Evolutionary conservation across 2,329 filamentous ascomycete species (phyloP), one percentile per base, ranked within the genome.

Genomic region (Zarea fungicola): DNA sequence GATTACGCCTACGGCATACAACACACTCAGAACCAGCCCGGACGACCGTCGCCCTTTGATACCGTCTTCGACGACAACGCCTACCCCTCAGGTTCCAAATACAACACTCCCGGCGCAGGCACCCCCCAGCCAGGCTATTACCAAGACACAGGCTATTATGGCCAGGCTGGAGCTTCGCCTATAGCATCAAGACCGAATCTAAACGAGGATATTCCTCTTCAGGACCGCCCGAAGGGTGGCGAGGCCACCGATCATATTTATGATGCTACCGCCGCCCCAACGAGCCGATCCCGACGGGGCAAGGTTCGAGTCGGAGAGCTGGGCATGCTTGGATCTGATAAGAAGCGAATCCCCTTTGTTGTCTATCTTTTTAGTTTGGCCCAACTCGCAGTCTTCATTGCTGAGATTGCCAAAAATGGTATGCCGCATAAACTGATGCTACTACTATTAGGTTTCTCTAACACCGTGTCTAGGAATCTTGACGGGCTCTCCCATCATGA

Each of bases 321-420:
- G 47, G 77, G 78, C 51, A 82, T 83, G 78, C 60, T 83, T 39
- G 76, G 77, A 2, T 67, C 77, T 11, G 67, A 76, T 56, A 73
- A 68, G 60, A 78, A 76, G 62, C 70, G 73, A 52, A 80, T 84
- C 45, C 86, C 93, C 0, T 93, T 87, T 77, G 81, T 96, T 6
- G 87, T 90, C 28, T 97, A 92, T 65, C 68, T 84, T 36, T 78
- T 97, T 54, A 88, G 89, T 3, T 48, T 83, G 25, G 77, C 86
- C 11, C 91, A 97, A 65, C 70, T 93, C 18, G 81, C 75, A 14
- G 89, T 97, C 23, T 99, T 99, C 62, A 87, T 97, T 55, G 89
- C 77, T 45, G 89, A 97, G 70, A 73, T 99, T 53, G 84, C 87
- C 41, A 88, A 85, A 62, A 95, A 91, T 67, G 85, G 88, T 89